phyloP scores from a whole-genome alignment of 305 asterid species.

The Euphrasia arctica region DNA sequence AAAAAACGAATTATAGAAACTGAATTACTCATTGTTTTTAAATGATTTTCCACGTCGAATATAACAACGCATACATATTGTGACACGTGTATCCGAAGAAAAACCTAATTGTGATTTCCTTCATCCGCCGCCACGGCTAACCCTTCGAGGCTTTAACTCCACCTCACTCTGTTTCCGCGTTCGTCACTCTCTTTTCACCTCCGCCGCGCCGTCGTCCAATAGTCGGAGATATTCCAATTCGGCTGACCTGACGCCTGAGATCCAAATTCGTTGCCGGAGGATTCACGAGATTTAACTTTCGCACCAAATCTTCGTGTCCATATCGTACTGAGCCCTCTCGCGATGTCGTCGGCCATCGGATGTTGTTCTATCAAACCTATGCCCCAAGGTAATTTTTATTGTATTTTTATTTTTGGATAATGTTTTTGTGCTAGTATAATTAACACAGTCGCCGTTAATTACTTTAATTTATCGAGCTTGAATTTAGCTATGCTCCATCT shows the following conservation, averaged over 20 bases:
- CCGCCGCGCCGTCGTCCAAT: constrained; percentile 16
- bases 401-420: not conserved
- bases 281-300: constrained; percentile 21
- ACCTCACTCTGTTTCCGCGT: not conserved
- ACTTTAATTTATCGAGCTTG: not conserved
- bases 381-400: constrained; percentile 33
- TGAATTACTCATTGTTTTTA: too few species aligned
- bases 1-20: too few species aligned
- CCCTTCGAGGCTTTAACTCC: constrained; percentile 7
- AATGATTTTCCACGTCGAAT: not conserved
- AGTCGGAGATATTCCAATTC: not conserved
- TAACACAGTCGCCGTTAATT: too few species aligned
- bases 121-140: constrained; percentile 33
- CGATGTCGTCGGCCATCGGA: constrained; percentile 41
- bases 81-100: not conserved
- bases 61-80: too few species aligned
- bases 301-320: not conserved
- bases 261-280: constrained; percentile 10
- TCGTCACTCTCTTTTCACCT: constrained; percentile 1
- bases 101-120: constrained; percentile 27
- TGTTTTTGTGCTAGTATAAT: too few species aligned
- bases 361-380: constrained; percentile 37
- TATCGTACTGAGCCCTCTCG: constrained; percentile 2
- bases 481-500: not conserved
- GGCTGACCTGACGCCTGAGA: too few species aligned